Conservation (phyloP, 2,329 filamentous ascomycete genomes). For the Alternaria infectoria region DNA sequence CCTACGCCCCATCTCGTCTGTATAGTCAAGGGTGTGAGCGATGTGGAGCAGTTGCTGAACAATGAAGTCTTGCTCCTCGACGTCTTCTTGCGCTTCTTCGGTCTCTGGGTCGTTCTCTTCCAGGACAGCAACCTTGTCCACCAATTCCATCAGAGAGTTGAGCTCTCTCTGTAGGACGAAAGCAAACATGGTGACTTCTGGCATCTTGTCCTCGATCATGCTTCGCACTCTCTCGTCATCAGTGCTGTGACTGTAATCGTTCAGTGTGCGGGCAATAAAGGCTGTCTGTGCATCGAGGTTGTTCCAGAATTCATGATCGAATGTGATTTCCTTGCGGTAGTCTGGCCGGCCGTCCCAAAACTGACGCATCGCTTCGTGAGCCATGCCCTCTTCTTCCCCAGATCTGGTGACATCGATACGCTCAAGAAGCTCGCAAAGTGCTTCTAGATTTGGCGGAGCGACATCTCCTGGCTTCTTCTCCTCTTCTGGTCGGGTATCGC, state of each 20-base stretch:
- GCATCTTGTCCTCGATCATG: conserved; percentile 88
- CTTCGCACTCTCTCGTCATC: conserved; percentile 76
- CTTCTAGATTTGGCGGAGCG: conserved; percentile 68
- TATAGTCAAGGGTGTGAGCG: conserved; percentile 89
- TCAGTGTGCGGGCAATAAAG: conserved; percentile 91
- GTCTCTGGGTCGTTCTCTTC: conserved; percentile 62
- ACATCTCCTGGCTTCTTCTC: conserved; percentile 55
- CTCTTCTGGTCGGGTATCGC: conserved; percentile 64
- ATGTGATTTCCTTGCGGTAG: conserved; percentile 73
- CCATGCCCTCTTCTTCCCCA: conserved; percentile 86
- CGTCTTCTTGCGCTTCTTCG: conserved; percentile 77
- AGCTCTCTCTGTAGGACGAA: conserved; percentile 86
- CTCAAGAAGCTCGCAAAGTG: conserved; percentile 86
- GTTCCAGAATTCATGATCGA: conserved; percentile 80
- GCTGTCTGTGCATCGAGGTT: conserved; percentile 82
- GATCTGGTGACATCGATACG: conserved; percentile 93
- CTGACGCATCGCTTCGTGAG: conserved; percentile 89
- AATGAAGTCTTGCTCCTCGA: conserved; percentile 90
- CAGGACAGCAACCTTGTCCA: conserved; percentile 61
- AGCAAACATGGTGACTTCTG: conserved; percentile 89
- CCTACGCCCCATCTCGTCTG: conserved; percentile 91
- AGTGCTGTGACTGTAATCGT: conserved; percentile 84
- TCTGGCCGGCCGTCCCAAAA: conserved; percentile 95
- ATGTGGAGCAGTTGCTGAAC: conserved; percentile 95
- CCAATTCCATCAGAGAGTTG: conserved; percentile 68